Conservation (phyloP, 176 grass and related monocot species). For the Tillandsia leiboldiana region DNA sequence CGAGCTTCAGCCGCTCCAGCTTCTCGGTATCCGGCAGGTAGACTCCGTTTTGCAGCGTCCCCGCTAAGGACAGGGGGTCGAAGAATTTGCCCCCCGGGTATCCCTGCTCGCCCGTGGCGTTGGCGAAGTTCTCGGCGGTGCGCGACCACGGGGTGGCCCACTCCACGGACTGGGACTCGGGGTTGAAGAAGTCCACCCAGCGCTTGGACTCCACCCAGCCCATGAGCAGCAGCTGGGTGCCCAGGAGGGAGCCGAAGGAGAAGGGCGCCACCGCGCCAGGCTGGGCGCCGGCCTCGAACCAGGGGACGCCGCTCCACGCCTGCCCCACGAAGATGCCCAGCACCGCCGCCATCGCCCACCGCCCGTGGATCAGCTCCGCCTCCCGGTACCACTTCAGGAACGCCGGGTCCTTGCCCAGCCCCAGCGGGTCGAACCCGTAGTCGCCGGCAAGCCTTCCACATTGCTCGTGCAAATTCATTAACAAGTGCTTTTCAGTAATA, state of each 20-base stretch:
- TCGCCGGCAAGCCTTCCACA: conserved; percentile 50
- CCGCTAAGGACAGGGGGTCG: conserved; percentile 72
- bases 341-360: conserved; percentile 92
- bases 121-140: conserved; percentile 86
- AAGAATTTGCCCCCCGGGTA: conserved; percentile 99
- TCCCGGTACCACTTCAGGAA: conserved; percentile 99
- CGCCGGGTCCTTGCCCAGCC: conserved; percentile 87
- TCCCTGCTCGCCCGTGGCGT: conserved; percentile 79
- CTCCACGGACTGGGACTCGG: conserved; percentile 76
- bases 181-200: conserved; percentile 99
- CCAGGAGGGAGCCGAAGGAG: conserved; percentile 87
- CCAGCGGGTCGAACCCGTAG: conserved; percentile 89
- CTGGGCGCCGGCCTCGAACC: conserved; percentile 91
- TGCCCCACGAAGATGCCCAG: conserved; percentile 90
- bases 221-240: conserved; percentile 93
- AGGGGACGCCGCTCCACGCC: conserved; percentile 90
- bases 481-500: too few species aligned
- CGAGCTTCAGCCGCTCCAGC: conserved; percentile 83
- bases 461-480: background rate
- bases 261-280: conserved; percentile 82
- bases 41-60: conserved; percentile 47
- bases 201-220: conserved; percentile 97
- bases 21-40: conserved; percentile 73
- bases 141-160: conserved; percentile 97
- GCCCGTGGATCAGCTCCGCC: conserved; percentile 93